Percentiles rank a stretch among this genome's conserved stretches.
Conservation (phyloP, 1,139 yeast species). For the Chernovozyma aurita region DNA sequence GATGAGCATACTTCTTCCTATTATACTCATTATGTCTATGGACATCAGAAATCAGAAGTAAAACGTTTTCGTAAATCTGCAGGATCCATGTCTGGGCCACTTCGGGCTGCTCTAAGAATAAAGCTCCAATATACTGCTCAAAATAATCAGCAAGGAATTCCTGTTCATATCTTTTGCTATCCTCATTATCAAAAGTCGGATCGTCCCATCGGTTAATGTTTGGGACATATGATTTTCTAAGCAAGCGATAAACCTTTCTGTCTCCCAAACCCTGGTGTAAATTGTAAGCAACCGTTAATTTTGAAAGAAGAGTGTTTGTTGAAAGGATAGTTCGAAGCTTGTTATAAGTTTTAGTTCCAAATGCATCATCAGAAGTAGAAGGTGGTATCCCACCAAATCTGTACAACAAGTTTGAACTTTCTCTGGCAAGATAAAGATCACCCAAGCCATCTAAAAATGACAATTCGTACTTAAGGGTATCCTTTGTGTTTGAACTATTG, state of each 20-base stretch:
- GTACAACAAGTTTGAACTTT: slow-evolving; percentile 34
- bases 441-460: slow-evolving; percentile 45
- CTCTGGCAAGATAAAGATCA: slow-evolving; percentile 38
- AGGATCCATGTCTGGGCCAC: slow-evolving; percentile 33
- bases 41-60: slow-evolving; percentile 22
- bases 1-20: slow-evolving; percentile 5
- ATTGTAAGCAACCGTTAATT: slow-evolving; percentile 34
- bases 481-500: slow-evolving; percentile 6
- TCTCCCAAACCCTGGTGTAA: slow-evolving; percentile 35
- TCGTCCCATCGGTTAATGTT: slow-evolving; percentile 16
- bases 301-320: slow-evolving; percentile 38
- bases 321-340: slow-evolving; percentile 33
- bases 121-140: slow-evolving; percentile 43
- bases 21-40: slow-evolving; percentile 4
- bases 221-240: slow-evolving; percentile 23
- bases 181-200: slow-evolving; percentile 14
- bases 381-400: slow-evolving; percentile 17
- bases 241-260: slow-evolving; percentile 16
- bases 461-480: slow-evolving; percentile 30
- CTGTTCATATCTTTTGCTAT: slow-evolving; percentile 32
- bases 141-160: slow-evolving; percentile 44
- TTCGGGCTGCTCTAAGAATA: slow-evolving; percentile 36
- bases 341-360: slow-evolving; percentile 27
- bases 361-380: slow-evolving; percentile 11
- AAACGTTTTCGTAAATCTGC: slow-evolving; percentile 28